Evolutionary conservation across 805 yeast genomes (phyloP), one percentile per base, ranked within the genome.

Genomic region (Wickerhamiella parazyma): DNA sequence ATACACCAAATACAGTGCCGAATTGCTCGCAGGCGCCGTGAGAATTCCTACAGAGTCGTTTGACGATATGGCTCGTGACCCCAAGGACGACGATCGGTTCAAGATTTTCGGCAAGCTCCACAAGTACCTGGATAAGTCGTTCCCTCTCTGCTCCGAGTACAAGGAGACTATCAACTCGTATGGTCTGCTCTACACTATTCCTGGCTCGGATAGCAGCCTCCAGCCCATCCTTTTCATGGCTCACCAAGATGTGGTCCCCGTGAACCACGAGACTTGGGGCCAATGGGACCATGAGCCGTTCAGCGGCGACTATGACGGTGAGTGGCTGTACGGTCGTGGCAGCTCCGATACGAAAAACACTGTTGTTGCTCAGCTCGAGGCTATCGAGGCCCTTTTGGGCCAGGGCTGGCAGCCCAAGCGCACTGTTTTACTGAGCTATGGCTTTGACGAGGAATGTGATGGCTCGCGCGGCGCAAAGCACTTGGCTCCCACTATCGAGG

Each of bases 231-330:
- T 83, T 58, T 65, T 81, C 37, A 73, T 80, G 55, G 86, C 89
- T 1, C 94, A 83, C 57, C 81, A 75, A 59, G 94, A 83, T 54
- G 84, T 78, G 4, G 94, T 83, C 22, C 94, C 94, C 1, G 80
- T 80, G 6, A 78, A 75, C 51, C 57, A 62, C 10, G 71, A 49
- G 26, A 74, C 84, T 0, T 56, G 68, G 42, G 60, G 55, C 22
- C 65, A 72, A 45, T 83, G 94, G 94, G 62, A 63, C 1, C 65
- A 74, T 54, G 77, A 78, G 7, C 94, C 94, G 3, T 80, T 75
- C 45, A 59, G 66, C 14, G 86, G 79, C 12, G 65, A 70, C 51
- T 82, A 64, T 55, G 94, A 84, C 53, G 86, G 85, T 16, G 66
- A 68, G 26, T 63, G 56, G 31, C 51, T 85, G 4, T 80, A 75